A percentile compares a stretch with the other conserved stretches of the same genome.
Conservation (phyloP, 805 yeast species). For the Yarrowia osloensis region DNA sequence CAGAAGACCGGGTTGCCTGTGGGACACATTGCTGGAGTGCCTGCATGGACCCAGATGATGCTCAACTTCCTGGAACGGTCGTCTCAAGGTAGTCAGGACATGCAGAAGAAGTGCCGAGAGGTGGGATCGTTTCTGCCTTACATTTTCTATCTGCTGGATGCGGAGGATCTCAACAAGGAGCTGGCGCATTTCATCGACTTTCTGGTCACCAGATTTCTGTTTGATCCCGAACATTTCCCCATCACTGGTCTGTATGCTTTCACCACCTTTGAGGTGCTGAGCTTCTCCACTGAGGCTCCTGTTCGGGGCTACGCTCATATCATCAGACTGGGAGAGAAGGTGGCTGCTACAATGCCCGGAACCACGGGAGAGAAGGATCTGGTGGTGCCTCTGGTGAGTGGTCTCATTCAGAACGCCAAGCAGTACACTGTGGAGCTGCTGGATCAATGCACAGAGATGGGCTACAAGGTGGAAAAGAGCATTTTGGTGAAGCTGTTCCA, state of each 20-base stretch:
- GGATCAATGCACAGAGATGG: conserved; percentile 22
- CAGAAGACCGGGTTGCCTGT: neutral
- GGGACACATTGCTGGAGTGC: neutral
- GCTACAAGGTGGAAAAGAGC: conserved; percentile 24
- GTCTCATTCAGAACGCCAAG: conserved; percentile 8
- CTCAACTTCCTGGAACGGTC: conserved; percentile 4
- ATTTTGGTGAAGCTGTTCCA: conserved; percentile 6
- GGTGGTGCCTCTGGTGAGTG: conserved; percentile 9
- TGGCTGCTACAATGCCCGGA: neutral
- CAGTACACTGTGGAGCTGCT: conserved; percentile 19
- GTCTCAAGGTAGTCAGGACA: conserved; percentile 1
- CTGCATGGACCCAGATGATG: conserved; percentile 10
- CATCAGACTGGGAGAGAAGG: conserved; percentile 6
- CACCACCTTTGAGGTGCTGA: conserved; percentile 3
- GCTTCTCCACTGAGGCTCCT: neutral
- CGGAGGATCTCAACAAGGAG: neutral
- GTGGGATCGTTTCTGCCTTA: conserved; percentile 15
- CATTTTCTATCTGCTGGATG: conserved; percentile 3
- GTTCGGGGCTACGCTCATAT: neutral
- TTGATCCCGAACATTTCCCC: conserved; percentile 23
- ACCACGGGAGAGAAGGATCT: conserved; percentile 8
- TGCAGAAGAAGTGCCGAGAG: conserved; percentile 28
- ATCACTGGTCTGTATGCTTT: conserved; percentile 22
- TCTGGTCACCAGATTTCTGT: conserved; percentile 15
- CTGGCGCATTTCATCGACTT: conserved; percentile 2